phyloP scores from a whole-genome alignment of 1,284 basidiomycete genomes.

The Porphyrellus sp. region DNA sequence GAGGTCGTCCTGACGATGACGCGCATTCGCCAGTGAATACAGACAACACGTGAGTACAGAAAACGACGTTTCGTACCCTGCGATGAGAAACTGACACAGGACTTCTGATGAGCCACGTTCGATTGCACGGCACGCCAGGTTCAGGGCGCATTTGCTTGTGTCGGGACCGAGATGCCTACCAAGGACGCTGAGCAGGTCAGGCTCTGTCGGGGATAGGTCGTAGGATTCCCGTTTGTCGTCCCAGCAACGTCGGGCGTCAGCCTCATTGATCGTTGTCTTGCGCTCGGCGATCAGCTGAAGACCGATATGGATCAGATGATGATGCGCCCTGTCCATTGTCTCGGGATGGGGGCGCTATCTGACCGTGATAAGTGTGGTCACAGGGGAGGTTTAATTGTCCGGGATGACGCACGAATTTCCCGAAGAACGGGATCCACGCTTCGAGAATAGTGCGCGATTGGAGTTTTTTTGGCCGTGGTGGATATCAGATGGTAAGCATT shows the following conservation, averaged over 20 bases:
- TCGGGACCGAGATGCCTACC: slow-evolving; percentile 15
- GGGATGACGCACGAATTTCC: slow-evolving; percentile 48
- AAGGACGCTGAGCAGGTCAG: slow-evolving; percentile 21
- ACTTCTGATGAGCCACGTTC: slow-evolving; percentile 62
- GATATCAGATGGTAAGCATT: slow-evolving; percentile 55
- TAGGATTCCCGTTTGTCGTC: slow-evolving; percentile 8
- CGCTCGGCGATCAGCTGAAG: slow-evolving; percentile 52
- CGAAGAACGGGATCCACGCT: slow-evolving; percentile 56
- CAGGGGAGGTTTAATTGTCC: slow-evolving; percentile 5
- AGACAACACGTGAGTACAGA: slow-evolving; percentile 73
- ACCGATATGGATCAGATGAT: slow-evolving; percentile 55
- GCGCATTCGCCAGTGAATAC: slow-evolving; percentile 57
- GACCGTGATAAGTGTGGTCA: slow-evolving; percentile 13
- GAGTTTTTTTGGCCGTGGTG: slow-evolving; percentile 47
- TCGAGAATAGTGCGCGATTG: slow-evolving; percentile 55
- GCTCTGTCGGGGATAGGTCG: slow-evolving; percentile 10
- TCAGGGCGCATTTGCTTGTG: background rate
- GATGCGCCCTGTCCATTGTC: slow-evolving; percentile 42
- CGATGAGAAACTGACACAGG: slow-evolving; percentile 72
- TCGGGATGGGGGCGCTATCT: slow-evolving; percentile 41
- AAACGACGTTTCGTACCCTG: slow-evolving; percentile 59
- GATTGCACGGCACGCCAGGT: slow-evolving; percentile 49
- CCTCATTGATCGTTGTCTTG: slow-evolving; percentile 29
- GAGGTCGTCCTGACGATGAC: slow-evolving; percentile 53
- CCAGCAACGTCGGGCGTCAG: slow-evolving; percentile 19